phyloP scores from a whole-genome alignment of 1,284 basidiomycete genomes.

The Vanrija sp. region DNA sequence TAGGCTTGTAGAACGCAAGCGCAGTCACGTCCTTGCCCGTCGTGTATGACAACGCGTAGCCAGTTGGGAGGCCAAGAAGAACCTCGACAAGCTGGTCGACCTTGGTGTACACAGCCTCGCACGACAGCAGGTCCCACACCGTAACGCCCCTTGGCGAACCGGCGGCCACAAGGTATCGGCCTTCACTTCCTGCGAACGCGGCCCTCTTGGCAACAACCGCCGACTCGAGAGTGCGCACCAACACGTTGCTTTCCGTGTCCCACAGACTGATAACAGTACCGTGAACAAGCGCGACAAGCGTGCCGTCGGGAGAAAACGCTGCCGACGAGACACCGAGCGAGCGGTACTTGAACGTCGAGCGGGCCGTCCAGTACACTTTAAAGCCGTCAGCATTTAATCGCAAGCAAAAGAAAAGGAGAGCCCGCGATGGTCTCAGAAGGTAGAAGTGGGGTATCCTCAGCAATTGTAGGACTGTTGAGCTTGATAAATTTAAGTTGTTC shows the following conservation, averaged over 20 bases:
- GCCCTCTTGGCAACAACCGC: constrained; percentile 44
- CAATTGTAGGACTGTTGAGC: constrained; percentile 50
- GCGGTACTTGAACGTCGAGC: constrained; percentile 67
- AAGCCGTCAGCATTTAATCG: constrained; percentile 17
- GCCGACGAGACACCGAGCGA: constrained; percentile 62
- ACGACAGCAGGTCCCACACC: constrained; percentile 76
- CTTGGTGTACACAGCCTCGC: constrained; percentile 43
- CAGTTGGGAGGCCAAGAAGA: constrained; percentile 61
- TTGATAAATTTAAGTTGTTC: constrained; percentile 45
- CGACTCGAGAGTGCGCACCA: constrained; percentile 63
- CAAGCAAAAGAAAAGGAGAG: neutral
- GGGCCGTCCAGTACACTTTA: constrained; percentile 71
- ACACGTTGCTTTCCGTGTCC: constrained; percentile 64
- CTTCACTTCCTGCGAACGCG: constrained; percentile 47
- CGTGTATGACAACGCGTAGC: constrained; percentile 43
- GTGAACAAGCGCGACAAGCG: constrained; percentile 73
- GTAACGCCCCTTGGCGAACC: constrained; percentile 57
- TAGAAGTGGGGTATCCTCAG: constrained; percentile 49
- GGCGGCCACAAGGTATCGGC: constrained; percentile 56
- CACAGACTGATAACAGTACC: constrained; percentile 71
- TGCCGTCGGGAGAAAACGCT: constrained; percentile 81
- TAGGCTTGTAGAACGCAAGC: constrained; percentile 55
- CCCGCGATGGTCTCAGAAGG: constrained; percentile 38
- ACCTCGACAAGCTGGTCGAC: constrained; percentile 54
- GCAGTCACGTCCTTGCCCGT: constrained; percentile 35